Conservation (phyloP, 2,329 filamentous ascomycete genomes). For the Fusarium falciforme region DNA sequence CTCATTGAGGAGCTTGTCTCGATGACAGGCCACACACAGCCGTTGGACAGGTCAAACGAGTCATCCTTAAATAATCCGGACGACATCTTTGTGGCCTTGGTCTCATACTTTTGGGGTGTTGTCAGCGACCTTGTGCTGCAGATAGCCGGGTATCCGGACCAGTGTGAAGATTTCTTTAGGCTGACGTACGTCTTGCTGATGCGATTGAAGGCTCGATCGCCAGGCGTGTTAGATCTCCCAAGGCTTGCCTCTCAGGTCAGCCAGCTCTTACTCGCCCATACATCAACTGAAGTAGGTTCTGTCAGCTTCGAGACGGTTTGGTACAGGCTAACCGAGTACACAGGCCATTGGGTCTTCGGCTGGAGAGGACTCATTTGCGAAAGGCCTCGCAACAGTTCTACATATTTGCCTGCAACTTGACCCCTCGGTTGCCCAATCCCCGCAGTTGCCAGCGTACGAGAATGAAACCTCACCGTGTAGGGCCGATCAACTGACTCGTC, state of each 20-base stretch:
- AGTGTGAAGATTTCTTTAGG: slow-evolving; percentile 60
- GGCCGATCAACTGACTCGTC: slow-evolving; percentile 8
- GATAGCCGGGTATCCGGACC: slow-evolving; percentile 44
- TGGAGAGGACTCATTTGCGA: slow-evolving; percentile 44
- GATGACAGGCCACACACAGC: slow-evolving; percentile 1
- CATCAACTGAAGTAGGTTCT: slow-evolving; percentile 53
- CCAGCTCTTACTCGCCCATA: slow-evolving; percentile 53
- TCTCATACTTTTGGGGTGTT: slow-evolving; percentile 47
- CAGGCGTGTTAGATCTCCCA: slow-evolving; percentile 47
- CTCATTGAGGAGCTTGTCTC: slow-evolving; percentile 48
- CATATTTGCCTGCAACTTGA: slow-evolving; percentile 48
- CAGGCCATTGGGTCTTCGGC: slow-evolving; percentile 45
- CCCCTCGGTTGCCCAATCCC: slow-evolving; percentile 36
- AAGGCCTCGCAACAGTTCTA: slow-evolving; percentile 46
- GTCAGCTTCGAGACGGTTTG: neutral
- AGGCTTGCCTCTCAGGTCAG: slow-evolving; percentile 46
- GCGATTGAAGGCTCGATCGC: slow-evolving; percentile 42
- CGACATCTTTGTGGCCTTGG: slow-evolving; percentile 28
- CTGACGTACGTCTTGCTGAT: slow-evolving; percentile 55
- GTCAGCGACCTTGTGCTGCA: slow-evolving; percentile 50
- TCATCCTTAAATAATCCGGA: neutral
- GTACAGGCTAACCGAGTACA: slow-evolving; percentile 4
- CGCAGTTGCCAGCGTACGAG: slow-evolving; percentile 43
- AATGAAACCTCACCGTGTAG: neutral
- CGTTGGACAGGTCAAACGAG: neutral